Conservation (phyloP, 257 asterid species). For the Petrea volubilis region DNA sequence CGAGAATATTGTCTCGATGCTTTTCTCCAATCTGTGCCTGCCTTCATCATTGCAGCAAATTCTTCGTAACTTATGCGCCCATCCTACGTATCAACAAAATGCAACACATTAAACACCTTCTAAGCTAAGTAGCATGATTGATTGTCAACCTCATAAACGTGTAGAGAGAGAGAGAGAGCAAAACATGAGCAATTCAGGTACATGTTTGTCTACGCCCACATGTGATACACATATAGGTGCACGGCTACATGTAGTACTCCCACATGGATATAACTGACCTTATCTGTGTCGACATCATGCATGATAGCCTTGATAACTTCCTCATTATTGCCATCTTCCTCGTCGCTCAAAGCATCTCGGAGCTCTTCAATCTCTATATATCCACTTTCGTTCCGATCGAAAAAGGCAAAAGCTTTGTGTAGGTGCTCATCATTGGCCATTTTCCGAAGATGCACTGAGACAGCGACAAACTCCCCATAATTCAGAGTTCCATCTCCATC, state of each 20-base stretch:
- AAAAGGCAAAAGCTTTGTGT: conserved; percentile 57
- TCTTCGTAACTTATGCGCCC: conserved; percentile 50
- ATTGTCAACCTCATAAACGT: not conserved
- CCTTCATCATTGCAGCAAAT: conserved; percentile 49
- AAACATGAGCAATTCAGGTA: not conserved
- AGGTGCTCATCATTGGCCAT: conserved; percentile 71
- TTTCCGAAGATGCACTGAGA: conserved; percentile 53
- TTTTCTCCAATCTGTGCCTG: conserved; percentile 57
- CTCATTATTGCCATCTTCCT: conserved; percentile 48
- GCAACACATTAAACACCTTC: not conserved
- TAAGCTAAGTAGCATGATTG: not conserved
- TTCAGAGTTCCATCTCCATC: conserved; percentile 56
- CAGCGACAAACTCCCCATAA: conserved; percentile 59
- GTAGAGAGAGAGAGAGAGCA: not conserved
- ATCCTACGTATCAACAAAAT: conserved; percentile 27
- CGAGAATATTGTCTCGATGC: conserved; percentile 52
- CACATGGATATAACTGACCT: conserved; percentile 34
- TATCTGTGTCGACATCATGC: conserved; percentile 66
- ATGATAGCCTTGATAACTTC: conserved; percentile 56
- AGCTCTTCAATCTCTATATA: conserved; percentile 65
- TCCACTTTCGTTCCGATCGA: conserved; percentile 51
- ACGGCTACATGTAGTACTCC: not conserved
- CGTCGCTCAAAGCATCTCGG: conserved; percentile 52
- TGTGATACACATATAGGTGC: not conserved
- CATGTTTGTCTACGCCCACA: not conserved